Percentiles rank a stretch among this genome's conserved stretches.
Evolutionary conservation across 306 rosid genomes (phyloP).

Genomic region (Hippophae tibetana): DNA sequence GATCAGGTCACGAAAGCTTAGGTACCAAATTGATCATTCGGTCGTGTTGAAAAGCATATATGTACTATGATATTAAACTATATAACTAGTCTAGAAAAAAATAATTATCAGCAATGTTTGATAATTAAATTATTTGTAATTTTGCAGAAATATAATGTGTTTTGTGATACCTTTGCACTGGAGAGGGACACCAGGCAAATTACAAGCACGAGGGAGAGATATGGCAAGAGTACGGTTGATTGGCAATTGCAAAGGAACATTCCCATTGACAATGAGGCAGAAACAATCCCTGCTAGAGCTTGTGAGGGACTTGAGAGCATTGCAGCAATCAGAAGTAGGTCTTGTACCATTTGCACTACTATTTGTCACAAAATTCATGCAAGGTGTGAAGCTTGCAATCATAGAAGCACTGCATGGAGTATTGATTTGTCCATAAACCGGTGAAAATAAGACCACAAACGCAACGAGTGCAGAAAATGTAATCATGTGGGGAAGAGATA

Average conservation of each 20-base stretch:
- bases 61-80: too few relatives aligned
- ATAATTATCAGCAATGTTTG: too few relatives aligned
- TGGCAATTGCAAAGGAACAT: constrained; percentile 52
- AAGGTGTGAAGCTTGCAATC: constrained; percentile 65
- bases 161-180: constrained; percentile 47
- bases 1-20: too few relatives aligned
- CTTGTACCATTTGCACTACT: constrained; percentile 44
- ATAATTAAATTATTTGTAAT: too few relatives aligned
- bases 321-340: constrained; percentile 48
- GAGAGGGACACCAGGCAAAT: constrained; percentile 21
- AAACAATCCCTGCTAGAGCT: constrained; percentile 43
- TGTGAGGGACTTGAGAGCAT: constrained; percentile 32
- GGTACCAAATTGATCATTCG: too few relatives aligned
- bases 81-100: too few relatives aligned
- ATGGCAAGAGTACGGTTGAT: constrained; percentile 32
- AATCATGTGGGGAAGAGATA: constrained; percentile 13
- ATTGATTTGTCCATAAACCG: constrained; percentile 31
- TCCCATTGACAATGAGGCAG: constrained; percentile 51
- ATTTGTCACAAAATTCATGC: constrained; percentile 64
- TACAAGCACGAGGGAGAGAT: constrained; percentile 48
- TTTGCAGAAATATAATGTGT: too few relatives aligned
- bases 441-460: constrained; percentile 10
- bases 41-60: too few relatives aligned
- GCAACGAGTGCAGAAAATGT: constrained; percentile 20
- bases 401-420: constrained; percentile 56